Evolutionary conservation across 192 early-diverging fungal genomes (phyloP), one percentile per base, ranked within the genome.

Genomic region (Umbelopsis sp.): DNA sequence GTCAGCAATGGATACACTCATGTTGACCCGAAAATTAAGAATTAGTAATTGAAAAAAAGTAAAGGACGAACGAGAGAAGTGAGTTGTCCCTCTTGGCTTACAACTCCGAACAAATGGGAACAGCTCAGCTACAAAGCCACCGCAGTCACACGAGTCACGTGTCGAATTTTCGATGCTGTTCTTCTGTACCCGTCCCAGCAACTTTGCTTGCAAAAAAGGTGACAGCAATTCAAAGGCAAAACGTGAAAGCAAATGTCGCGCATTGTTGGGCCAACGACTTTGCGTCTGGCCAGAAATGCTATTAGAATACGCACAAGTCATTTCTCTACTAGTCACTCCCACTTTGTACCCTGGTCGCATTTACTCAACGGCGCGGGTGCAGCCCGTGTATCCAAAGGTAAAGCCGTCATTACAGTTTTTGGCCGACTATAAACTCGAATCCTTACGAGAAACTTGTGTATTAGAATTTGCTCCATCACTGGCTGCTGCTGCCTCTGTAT

Each of bases 1-100:
- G 67, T 85, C 84, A 58, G 78, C 82, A 3, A 79, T 66, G 25
- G 78, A 75, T 22, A 69, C 25, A 49, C 61, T 72, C 70, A 79
- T 79, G 37, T 33, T 47, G 69, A 25, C 51, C 37, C 37, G 37
- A 41, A n/a, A 41, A 23, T 46, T 46, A 16, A 20, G 13, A 44
- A 49, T 46, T 25, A 25, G 22, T 20, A 18, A 21, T 50, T 13
- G 20, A 27, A 50, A 4, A 69, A 49, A 10, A 9, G 50, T 12
- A 68, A 68, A 69, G 49, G 51, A 41, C 37, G 47, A 69, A 25
- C 21, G 18, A 1, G 35, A 25, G 37, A 66, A 46, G 20, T 7
- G 18, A 55, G 10, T 11, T 20, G 13, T 27, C 21, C 4, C 13
- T 27, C 20, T 22, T 61, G 25, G 1, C 10, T 41, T 41, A 10